Evolutionary conservation across 176 grass and related monocot species (phyloP).

Genomic region (Phoenix roebelenii): DNA sequence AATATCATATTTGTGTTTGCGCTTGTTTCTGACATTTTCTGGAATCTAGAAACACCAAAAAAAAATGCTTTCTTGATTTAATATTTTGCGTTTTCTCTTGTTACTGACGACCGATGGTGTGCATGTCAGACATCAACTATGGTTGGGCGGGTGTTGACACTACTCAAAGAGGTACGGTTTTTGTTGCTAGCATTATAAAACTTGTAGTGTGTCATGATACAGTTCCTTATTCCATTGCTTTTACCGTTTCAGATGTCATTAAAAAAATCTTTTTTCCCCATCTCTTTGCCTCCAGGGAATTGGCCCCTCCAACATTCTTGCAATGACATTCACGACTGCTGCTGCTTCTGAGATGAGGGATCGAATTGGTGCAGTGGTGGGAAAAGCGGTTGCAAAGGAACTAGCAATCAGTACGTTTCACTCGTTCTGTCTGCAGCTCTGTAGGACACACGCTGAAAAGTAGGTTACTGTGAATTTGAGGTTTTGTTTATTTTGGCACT

Average conservation of each 20-base stretch:
- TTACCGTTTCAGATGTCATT: conserved; percentile 1
- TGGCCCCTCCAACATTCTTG: conserved; percentile 64
- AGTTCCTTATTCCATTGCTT: conserved; percentile 4
- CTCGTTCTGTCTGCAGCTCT: conserved; percentile 92
- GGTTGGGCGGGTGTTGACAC: conserved; percentile 81
- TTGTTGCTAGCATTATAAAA: neutral
- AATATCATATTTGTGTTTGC: too few species aligned
- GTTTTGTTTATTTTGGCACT: neutral
- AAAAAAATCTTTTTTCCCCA: neutral
- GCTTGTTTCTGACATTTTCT: neutral
- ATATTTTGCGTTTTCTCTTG: neutral
- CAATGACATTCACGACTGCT: conserved; percentile 92
- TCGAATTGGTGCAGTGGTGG: conserved; percentile 61
- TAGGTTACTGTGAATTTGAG: conserved; percentile 20
- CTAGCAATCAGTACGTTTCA: conserved; percentile 90
- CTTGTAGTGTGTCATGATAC: too few species aligned
- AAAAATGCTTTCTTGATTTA: conserved; percentile 4
- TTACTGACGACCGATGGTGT: conserved; percentile 16
- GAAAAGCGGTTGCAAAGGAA: conserved; percentile 72
- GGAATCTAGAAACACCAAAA: conserved; percentile 10
- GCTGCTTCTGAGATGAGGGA: conserved; percentile 93
- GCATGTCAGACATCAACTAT: conserved; percentile 75
- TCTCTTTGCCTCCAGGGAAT: conserved; percentile 38
- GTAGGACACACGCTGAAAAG: conserved; percentile 85
- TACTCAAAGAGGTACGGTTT: conserved; percentile 68